Evolutionary conservation across 345 rosid genomes (phyloP).

Genomic region (Syzygium jambos): DNA sequence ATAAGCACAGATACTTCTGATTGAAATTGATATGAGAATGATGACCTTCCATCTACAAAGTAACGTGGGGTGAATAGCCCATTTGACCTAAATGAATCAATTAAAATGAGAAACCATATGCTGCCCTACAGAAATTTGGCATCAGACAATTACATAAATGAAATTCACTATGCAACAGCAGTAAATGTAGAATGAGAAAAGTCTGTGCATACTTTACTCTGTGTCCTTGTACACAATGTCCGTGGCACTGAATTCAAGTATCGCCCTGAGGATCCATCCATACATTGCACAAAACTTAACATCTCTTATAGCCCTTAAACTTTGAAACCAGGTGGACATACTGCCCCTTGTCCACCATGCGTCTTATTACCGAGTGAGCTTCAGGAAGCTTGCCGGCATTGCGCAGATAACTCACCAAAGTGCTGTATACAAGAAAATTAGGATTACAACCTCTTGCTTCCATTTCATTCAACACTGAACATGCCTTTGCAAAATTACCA

Average conservation of each 20-base stretch:
- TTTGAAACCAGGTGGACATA: constrained; percentile 54
- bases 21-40: neutral
- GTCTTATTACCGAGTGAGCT: constrained; percentile 58
- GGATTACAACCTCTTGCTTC: constrained; percentile 79
- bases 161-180: neutral
- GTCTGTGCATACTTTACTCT: neutral
- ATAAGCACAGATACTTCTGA: neutral
- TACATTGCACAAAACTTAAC: neutral
- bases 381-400: constrained; percentile 70
- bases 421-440: constrained; percentile 75
- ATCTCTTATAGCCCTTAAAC: constrained; percentile 38
- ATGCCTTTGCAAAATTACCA: constrained; percentile 58
- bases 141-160: neutral
- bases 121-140: neutral
- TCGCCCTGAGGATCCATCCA: constrained; percentile 4
- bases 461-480: constrained; percentile 73
- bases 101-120: neutral
- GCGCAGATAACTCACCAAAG: constrained; percentile 60
- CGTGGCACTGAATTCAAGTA: neutral
- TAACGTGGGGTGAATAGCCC: neutral
- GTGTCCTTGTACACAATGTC: neutral
- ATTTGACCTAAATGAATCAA: neutral
- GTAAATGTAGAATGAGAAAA: neutral
- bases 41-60: neutral
- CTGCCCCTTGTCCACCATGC: constrained; percentile 63